Evolutionary conservation across 345 rosid species (phyloP), one percentile per base, ranked within the genome.

Genomic region (Erysimum cheiranthoides): DNA sequence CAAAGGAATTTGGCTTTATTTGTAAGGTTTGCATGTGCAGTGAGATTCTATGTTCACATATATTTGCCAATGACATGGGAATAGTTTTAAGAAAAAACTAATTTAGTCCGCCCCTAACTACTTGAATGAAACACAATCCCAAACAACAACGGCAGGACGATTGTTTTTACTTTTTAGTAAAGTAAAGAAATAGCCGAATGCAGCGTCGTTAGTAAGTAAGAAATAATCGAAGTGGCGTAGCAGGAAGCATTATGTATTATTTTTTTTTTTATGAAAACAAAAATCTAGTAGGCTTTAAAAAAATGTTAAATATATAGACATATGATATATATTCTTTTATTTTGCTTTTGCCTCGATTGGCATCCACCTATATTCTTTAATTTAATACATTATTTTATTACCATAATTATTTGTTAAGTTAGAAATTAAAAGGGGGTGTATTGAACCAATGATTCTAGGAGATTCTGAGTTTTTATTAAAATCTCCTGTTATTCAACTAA

Each of bases 191-290:
- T 10, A 40, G 13, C 25, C 9, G 52, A 39, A 28, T 68, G 28
- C 61, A 68, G 7, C 73, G 51, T 68, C 27, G 63, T 21, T 42
- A 69, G 43, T 54, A 13, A 58, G 67, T 47, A 70, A 71, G 18
- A 61, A 49, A 14, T 39, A 25, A 35, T 35, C 59, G 40, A 36
- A 71, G 75, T 71, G 66, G 28, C 74, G 66, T 49, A 47, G 66
- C 66, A 58, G 75, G 75, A 35, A 21, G 25, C 25, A 21, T 21
- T 21, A 21, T 21, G n/a, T n/a, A n/a, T n/a, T n/a, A n/a, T n/a
- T n/a, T n/a, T n/a, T n/a, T n/a, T n/a, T n/a, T n/a, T n/a, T n/a
- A n/a, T n/a, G n/a, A n/a, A n/a, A n/a, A n/a, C n/a, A n/a, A n/a
- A n/a, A n/a, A n/a, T n/a, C 25, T 21, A 21, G 25, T 21, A 21